A percentile compares a stretch with the other conserved stretches of the same genome.
phyloP scores from a whole-genome alignment of 768 basidiomycete genomes.

The Dioszegia aurantiaca region DNA sequence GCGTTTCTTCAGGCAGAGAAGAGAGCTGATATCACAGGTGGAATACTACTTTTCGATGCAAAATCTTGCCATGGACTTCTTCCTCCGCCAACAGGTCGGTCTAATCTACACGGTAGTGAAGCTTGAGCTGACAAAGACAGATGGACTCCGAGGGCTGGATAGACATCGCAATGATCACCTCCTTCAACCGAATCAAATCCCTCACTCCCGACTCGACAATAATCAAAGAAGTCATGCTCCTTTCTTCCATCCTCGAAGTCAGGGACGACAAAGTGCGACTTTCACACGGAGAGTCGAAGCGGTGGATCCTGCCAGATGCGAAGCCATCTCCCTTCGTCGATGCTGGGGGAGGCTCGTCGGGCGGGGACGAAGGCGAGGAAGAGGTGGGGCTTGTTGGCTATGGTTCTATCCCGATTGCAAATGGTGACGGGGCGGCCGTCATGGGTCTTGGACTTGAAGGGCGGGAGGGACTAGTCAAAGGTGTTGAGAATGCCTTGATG shows the following conservation, averaged over 20 bases:
- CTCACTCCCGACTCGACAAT: constrained; percentile 61
- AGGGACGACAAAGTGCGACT: constrained; percentile 64
- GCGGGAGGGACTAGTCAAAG: constrained; percentile 14
- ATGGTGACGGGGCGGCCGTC: background rate
- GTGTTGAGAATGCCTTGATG: constrained; percentile 41
- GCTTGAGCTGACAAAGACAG: constrained; percentile 53
- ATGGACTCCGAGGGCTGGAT: constrained; percentile 92
- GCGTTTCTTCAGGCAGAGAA: background rate
- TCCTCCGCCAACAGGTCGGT: constrained; percentile 71
- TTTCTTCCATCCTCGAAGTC: constrained; percentile 73
- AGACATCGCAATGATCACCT: constrained; percentile 71
- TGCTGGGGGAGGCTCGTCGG: background rate
- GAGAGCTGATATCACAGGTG: constrained; percentile 57
- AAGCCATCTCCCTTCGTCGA: constrained; percentile 35
- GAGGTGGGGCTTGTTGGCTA: constrained; percentile 2
- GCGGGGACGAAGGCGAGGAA: background rate
- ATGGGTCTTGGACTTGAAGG: constrained; percentile 4
- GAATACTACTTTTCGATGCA: constrained; percentile 91
- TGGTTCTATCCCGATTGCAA: constrained; percentile 7
- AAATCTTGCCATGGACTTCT: constrained; percentile 85
- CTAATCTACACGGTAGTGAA: background rate
- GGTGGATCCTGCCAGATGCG: constrained; percentile 66
- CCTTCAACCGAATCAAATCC: constrained; percentile 77
- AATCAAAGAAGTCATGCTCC: constrained; percentile 67
- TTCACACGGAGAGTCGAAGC: constrained; percentile 61